A percentile compares a stretch with the other conserved stretches of the same genome.
phyloP scores from a whole-genome alignment of 805 yeast genomes.

The Nakazawaea molendinolei region DNA sequence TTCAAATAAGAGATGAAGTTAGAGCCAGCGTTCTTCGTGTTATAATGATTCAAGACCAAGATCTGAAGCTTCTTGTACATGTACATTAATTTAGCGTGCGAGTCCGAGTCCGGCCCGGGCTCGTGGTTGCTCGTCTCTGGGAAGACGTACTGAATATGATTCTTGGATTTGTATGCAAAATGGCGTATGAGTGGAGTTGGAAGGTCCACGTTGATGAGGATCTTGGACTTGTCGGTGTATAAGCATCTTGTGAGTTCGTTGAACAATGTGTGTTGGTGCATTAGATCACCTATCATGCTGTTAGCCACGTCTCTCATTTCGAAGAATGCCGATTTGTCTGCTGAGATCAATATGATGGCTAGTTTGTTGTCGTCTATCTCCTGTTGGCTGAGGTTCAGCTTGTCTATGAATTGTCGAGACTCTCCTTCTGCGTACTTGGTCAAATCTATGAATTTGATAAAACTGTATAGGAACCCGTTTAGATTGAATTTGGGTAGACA shows the following conservation, averaged over 20 bases:
- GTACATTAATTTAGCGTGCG: conserved; percentile 10
- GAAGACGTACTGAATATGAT: conserved; percentile 53
- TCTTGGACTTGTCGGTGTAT: not conserved
- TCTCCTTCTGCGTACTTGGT: conserved; percentile 21
- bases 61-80: conserved; percentile 10
- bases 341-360: conserved; percentile 45
- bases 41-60: conserved; percentile 7
- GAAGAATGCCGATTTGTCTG: conserved; percentile 74
- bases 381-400: not conserved
- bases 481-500: conserved; percentile 89
- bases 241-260: conserved; percentile 21
- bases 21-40: conserved; percentile 1
- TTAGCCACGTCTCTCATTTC: conserved; percentile 60
- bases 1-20: conserved; percentile 20
- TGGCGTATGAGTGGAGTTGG: conserved; percentile 62
- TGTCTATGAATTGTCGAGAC: not conserved
- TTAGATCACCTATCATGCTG: conserved; percentile 38
- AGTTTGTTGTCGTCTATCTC: conserved; percentile 23
- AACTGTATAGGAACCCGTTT: conserved; percentile 80
- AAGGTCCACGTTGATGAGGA: conserved; percentile 29
- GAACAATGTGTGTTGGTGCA: conserved; percentile 27
- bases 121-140: conserved; percentile 3
- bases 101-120: not conserved
- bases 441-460: conserved; percentile 53
- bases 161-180: conserved; percentile 71